A percentile compares a stretch with the other conserved stretches of the same genome.
Evolutionary conservation across 352 stramenopile species (phyloP).

Genomic region (Sclerospora graminicola): DNA sequence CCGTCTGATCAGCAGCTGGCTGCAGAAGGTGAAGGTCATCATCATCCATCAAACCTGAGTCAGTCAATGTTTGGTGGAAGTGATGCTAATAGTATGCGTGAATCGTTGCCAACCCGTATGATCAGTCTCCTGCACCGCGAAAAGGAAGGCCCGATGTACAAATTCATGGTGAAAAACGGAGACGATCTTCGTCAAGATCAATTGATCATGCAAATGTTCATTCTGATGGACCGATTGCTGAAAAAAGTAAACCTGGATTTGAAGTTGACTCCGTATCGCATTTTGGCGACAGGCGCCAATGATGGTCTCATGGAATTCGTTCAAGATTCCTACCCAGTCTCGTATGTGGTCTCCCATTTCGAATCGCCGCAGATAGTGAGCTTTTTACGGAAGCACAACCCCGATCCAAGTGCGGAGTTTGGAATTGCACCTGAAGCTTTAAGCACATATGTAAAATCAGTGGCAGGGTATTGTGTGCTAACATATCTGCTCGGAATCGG

Average conservation of each 20-base stretch:
- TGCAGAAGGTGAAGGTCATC: conserved; percentile 11
- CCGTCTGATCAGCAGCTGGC: conserved; percentile 26
- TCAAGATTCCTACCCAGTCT: conserved; percentile 91
- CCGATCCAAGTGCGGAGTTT: conserved; percentile 75
- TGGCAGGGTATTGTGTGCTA: conserved; percentile 98
- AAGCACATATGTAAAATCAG: conserved; percentile 95
- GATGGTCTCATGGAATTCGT: conserved; percentile 97
- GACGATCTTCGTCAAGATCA: conserved; percentile 99
- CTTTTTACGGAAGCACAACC: conserved; percentile 83
- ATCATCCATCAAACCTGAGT: conserved; percentile 17
- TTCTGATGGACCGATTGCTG: conserved; percentile 97
- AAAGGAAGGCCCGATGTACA: conserved; percentile 85
- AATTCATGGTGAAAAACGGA: conserved; percentile 99
- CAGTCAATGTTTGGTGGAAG: conserved; percentile 47
- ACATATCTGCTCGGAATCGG: conserved; percentile 99
- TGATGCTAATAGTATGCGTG: conserved; percentile 42
- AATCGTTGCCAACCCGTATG: conserved; percentile 65
- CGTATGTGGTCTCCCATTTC: conserved; percentile 92
- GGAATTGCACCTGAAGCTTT: conserved; percentile 87
- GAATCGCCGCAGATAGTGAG: conserved; percentile 89
- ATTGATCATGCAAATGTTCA: conserved; percentile 99
- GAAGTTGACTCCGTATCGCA: conserved; percentile 93
- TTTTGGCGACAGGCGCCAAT: conserved; percentile 79
- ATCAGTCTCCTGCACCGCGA: conserved; percentile 71
- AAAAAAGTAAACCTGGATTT: conserved; percentile 99